Evolutionary conservation across 169 alveolate species (phyloP).

Genomic region (Plasmodium malariae): DNA sequence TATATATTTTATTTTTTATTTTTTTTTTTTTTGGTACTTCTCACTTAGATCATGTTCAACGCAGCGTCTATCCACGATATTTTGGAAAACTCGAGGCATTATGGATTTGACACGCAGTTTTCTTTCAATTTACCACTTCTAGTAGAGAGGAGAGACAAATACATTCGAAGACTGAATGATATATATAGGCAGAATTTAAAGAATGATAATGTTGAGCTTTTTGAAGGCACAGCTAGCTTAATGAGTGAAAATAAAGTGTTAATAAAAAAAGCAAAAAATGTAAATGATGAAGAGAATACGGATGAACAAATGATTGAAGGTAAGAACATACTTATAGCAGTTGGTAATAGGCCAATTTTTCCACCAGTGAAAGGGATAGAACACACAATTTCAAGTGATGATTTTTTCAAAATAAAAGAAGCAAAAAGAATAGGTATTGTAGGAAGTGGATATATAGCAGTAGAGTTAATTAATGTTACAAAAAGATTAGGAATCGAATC

Average conservation of each 20-base stretch:
- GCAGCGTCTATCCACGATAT: conserved; percentile 87
- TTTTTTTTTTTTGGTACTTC: conserved; percentile 15
- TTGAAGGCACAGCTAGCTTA: conserved; percentile 67
- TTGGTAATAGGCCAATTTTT: conserved; percentile 90
- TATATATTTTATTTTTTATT: neutral
- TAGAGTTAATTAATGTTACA: conserved; percentile 94
- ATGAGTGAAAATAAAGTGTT: conserved; percentile 35
- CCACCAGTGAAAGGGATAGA: conserved; percentile 88
- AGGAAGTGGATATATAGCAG: conserved; percentile 97
- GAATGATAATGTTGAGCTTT: conserved; percentile 83
- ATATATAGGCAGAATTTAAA: conserved; percentile 85
- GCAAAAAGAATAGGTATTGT: conserved; percentile 94
- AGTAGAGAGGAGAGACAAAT: conserved; percentile 85
- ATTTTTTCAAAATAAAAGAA: conserved; percentile 90
- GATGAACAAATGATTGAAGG: conserved; percentile 65
- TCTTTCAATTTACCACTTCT: conserved; percentile 37
- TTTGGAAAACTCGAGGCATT: conserved; percentile 81
- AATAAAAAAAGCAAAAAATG: conserved; percentile 5
- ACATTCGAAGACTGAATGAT: conserved; percentile 86
- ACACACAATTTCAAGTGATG: conserved; percentile 91
- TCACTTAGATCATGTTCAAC: conserved; percentile 90
- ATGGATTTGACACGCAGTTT: conserved; percentile 80
- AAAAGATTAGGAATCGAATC: conserved; percentile 92
- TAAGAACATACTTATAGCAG: conserved; percentile 88
- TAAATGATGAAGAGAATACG: conserved; percentile 25